A percentile compares a stretch with the other conserved stretches of the same genome.
phyloP scores from a whole-genome alignment of 2,329 filamentous ascomycete species.

The Truncatella angustata region DNA sequence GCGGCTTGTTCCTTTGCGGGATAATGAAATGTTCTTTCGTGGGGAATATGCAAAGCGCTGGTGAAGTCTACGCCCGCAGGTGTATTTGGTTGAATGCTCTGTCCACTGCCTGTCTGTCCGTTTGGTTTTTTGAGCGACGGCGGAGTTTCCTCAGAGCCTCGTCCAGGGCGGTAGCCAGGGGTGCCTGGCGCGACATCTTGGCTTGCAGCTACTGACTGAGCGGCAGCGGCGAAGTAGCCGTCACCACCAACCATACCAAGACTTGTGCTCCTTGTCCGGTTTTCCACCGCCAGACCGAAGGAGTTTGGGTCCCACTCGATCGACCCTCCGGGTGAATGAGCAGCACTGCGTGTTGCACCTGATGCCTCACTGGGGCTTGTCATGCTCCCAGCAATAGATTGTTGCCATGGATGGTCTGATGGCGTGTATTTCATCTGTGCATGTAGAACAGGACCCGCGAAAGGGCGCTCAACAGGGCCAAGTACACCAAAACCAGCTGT shows the following conservation, averaged over 20 bases:
- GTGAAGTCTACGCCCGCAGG: slow-evolving; percentile 13
- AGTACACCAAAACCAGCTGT: slow-evolving; percentile 68
- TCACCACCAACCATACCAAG: slow-evolving; percentile 46
- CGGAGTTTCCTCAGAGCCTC: slow-evolving; percentile 18
- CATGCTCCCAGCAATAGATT: slow-evolving; percentile 61
- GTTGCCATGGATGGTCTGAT: slow-evolving; percentile 42
- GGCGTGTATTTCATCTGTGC: slow-evolving; percentile 38
- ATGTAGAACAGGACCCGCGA: slow-evolving; percentile 43
- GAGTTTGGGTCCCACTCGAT: slow-evolving; percentile 64
- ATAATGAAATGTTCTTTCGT: slow-evolving; percentile 15
- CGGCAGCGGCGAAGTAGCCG: slow-evolving; percentile 44
- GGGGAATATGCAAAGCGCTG: slow-evolving; percentile 8
- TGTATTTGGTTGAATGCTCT: slow-evolving; percentile 14
- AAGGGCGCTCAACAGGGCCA: slow-evolving; percentile 50
- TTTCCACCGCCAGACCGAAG: slow-evolving; percentile 48
- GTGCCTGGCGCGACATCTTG: not conserved
- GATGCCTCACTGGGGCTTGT: slow-evolving; percentile 89
- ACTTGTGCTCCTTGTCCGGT: slow-evolving; percentile 50
- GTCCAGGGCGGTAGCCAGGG: slow-evolving; percentile 2
- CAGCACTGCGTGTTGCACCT: slow-evolving; percentile 69
- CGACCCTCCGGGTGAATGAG: slow-evolving; percentile 70
- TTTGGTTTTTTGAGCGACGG: slow-evolving; percentile 15
- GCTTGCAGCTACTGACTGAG: not conserved
- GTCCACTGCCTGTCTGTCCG: slow-evolving; percentile 22
- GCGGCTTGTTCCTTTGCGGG: slow-evolving; percentile 15